Evolutionary conservation across 192 early-diverging fungal species (phyloP), one percentile per base, ranked within the genome.

Genomic region (Chytriomyces sp.): DNA sequence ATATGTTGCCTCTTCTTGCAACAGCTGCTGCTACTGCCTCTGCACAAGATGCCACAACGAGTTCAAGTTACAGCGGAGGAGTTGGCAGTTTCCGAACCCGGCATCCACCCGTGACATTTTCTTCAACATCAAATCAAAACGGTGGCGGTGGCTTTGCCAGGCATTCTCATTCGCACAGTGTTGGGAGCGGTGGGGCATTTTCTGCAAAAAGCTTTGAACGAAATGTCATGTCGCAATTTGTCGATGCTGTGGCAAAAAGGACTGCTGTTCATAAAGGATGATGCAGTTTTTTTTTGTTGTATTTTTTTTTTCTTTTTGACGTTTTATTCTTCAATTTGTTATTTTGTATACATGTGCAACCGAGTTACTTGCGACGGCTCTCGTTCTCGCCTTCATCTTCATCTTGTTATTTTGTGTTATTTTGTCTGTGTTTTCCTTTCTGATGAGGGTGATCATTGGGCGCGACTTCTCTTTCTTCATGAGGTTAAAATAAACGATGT

Each of bases 141-240:
- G 69, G n/a, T 8, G 45, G 35, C 57, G 69, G 49, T 20, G 20
- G 46, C 0, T n/a, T 70, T 18, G 3, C 16, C 13, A 13, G 53
- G 53, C 53, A 57, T 57, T n/a, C 16, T 20, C 13, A 57, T 5
- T 13, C 53, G 16, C 2, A 57, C 13, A 73, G 72, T 59, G 45
- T 43, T 73, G 72, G 53, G 13, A 57, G 53, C 53, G 13, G 1
- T 2, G 20, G 53, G 35, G 35, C 35, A n/a, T 57, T 57, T 57
- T 13, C 63, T 43, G 72, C 53, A 20, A 73, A 62, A 45, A 73
- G 57, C 23, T 43, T 73, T 45, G 72, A 73, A 26, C 18, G 72
- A 16, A 73, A 45, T 44, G 72, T 73, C 13, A 73, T 73, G 72
- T 24, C 72, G 26, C 72, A 73, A 45, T 73, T 73, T 73, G 72